These are phyloP conservation scores for Prunus kanzakura DNA, from an alignment of 306 rosid species.

Conservation along the genomic window DNA sequence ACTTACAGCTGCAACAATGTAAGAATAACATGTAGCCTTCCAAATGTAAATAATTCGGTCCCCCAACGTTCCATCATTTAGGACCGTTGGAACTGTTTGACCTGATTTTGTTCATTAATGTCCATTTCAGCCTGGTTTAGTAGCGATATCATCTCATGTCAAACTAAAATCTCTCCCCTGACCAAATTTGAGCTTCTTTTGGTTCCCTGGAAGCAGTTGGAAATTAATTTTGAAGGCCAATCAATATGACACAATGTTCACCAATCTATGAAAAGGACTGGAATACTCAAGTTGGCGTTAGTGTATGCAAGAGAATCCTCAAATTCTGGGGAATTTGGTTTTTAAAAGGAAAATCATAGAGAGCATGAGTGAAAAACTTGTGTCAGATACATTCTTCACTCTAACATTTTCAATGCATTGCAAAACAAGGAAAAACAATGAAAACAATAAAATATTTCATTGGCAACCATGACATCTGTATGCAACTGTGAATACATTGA, in stretches of 20 bases:
- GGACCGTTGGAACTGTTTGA: neutral
- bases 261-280: neutral
- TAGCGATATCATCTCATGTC: neutral
- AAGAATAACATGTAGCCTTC: conserved; percentile 16
- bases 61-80: neutral
- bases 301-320: neutral
- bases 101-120: neutral
- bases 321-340: neutral
- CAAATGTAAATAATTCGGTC: neutral
- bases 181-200: neutral
- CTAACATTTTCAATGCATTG: neutral
- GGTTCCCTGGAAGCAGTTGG: neutral
- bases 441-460: neutral
- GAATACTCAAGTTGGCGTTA: neutral
- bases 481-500: neutral
- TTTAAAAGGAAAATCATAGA: neutral
- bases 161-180: neutral
- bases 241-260: neutral
- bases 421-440: neutral
- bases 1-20: conserved; percentile 1
- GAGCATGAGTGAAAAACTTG: neutral
- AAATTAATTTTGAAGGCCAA: neutral
- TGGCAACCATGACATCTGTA: neutral
- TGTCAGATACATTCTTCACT: neutral
- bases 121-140: neutral